phyloP scores from a whole-genome alignment of 2,329 filamentous ascomycete species.

The Fragosphaeria purpurea region DNA sequence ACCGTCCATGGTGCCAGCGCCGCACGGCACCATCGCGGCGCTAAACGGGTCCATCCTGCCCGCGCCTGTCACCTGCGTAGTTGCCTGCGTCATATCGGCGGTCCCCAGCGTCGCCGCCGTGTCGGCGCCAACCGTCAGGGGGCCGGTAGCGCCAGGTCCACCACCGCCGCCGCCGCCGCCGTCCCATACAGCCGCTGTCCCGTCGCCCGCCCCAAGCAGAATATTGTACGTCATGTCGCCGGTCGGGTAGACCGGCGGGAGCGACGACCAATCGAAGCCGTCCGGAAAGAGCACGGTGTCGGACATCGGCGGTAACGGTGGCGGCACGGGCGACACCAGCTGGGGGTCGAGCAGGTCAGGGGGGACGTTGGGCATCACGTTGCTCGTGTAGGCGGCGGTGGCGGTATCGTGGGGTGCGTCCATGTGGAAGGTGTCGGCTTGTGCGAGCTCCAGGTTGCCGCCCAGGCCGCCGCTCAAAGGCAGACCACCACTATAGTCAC shows the following conservation, averaged over 20 bases:
- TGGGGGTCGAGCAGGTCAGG: slow-evolving; percentile 2
- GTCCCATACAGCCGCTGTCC: slow-evolving; percentile 11
- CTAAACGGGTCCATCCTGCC: neutral
- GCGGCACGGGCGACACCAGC: neutral
- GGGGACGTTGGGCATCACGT: too few species aligned
- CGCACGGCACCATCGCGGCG: neutral
- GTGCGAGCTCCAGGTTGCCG: neutral
- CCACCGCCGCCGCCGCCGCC: slow-evolving; percentile 4
- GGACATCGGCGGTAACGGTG: too few species aligned
- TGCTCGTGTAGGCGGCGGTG: too few species aligned
- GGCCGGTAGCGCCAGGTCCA: neutral
- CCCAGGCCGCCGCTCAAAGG: neutral
- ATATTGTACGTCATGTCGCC: slow-evolving; percentile 49
- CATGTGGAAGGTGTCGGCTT: too few species aligned
- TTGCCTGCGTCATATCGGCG: neutral
- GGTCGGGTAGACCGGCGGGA: slow-evolving; percentile 47
- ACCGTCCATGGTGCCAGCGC: slow-evolving; percentile 1
- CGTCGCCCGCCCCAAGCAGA: slow-evolving; percentile 30
- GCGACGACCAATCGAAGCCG: slow-evolving; percentile 37
- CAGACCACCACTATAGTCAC: neutral
- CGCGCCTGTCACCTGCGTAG: neutral
- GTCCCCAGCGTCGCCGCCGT: neutral
- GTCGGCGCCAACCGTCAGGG: neutral
- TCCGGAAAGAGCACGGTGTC: slow-evolving; percentile 29
- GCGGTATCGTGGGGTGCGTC: neutral